Evolutionary conservation across 1,284 basidiomycete species (phyloP).

Genomic region (Cystobasidium pallidum): DNA sequence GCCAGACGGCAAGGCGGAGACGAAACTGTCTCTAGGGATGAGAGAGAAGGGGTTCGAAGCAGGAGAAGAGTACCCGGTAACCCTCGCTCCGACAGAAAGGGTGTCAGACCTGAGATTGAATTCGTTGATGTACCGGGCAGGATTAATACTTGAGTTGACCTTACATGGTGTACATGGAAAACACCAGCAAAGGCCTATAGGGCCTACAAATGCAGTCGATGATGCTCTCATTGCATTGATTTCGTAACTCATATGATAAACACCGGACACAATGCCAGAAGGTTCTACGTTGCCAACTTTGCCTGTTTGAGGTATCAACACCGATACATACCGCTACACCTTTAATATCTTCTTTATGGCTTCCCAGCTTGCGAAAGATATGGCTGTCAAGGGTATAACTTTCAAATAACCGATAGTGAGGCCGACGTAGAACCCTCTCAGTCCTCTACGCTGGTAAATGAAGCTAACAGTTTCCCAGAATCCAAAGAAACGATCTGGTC

Average conservation of each 20-base stretch:
- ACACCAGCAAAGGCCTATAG: too few relatives aligned
- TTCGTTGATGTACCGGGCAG: slow-evolving; percentile 36
- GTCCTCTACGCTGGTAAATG: slow-evolving; percentile 73
- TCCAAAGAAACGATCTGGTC: slow-evolving; percentile 71
- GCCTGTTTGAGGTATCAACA: too few relatives aligned
- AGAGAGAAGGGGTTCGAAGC: slow-evolving; percentile 30
- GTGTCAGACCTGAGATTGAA: slow-evolving; percentile 25
- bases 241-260: not conserved
- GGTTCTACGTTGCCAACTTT: too few relatives aligned
- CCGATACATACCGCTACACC: slow-evolving; percentile 54
- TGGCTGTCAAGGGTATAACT: slow-evolving; percentile 94
- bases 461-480: slow-evolving; percentile 74
- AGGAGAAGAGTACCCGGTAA: slow-evolving; percentile 24
- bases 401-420: slow-evolving; percentile 92
- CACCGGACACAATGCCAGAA: too few relatives aligned
- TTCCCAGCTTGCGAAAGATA: slow-evolving; percentile 78
- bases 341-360: slow-evolving; percentile 67
- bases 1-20: not conserved
- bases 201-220: too few relatives aligned
- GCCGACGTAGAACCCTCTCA: slow-evolving; percentile 90
- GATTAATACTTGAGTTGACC: not conserved
- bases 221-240: not conserved
- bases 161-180: not conserved
- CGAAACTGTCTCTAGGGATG: slow-evolving; percentile 10
- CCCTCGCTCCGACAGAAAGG: slow-evolving; percentile 10